These are phyloP conservation scores for Licmophora abbreviata DNA, from an alignment of 108 stramenopile genomes.

Conservation along the genomic window DNA sequence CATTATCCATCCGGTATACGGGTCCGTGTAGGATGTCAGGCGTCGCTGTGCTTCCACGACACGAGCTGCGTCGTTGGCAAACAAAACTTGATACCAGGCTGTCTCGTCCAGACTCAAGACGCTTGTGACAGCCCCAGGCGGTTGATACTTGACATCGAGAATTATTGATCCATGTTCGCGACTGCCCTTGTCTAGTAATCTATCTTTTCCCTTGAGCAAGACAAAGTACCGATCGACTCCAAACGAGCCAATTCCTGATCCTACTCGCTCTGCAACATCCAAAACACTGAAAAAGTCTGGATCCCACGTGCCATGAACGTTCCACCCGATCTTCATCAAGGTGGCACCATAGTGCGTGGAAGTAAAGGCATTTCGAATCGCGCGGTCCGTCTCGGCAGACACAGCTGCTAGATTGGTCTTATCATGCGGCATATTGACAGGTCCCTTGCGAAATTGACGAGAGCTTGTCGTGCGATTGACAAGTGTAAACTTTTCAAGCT, in stretches of 20 bases:
- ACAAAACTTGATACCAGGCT: conserved; percentile 49
- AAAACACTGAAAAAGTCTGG: conserved; percentile 35
- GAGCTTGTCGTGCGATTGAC: conserved; percentile 2
- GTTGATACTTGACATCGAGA: conserved; percentile 57
- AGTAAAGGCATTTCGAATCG: conserved; percentile 33
- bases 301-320: conserved; percentile 38
- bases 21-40: conserved; percentile 55
- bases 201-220: conserved; percentile 38
- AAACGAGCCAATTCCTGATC: conserved; percentile 41
- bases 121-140: conserved; percentile 24
- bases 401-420: conserved; percentile 29
- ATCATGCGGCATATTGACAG: conserved; percentile 12
- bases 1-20: conserved; percentile 41
- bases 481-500: conserved; percentile 48
- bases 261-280: conserved; percentile 45
- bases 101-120: conserved; percentile 16
- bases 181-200: conserved; percentile 13
- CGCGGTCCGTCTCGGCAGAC: conserved; percentile 18
- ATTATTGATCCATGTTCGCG: conserved; percentile 28
- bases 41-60: conserved; percentile 40
- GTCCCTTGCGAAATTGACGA: conserved; percentile 19
- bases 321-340: conserved; percentile 61
- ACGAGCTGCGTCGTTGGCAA: conserved; percentile 39
- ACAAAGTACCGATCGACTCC: conserved; percentile 66
- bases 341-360: conserved; percentile 41